Conservation (phyloP, 495 filamentous ascomycete genomes). For the Annulohypoxylon stygium region DNA sequence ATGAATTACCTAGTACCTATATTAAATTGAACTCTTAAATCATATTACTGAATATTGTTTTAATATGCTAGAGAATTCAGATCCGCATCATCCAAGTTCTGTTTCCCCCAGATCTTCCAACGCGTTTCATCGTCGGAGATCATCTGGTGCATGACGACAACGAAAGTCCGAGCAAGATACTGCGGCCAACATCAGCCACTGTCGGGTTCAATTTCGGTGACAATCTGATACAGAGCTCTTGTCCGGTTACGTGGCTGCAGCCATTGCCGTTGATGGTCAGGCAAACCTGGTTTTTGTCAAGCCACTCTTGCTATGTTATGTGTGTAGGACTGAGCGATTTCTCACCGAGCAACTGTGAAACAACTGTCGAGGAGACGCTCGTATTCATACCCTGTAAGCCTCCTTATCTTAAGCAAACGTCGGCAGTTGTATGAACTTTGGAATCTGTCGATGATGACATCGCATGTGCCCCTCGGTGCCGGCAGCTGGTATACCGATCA, state of each 20-base stretch:
- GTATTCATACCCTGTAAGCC: not conserved
- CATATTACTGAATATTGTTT: not conserved
- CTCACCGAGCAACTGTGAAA: not conserved
- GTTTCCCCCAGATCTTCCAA: conserved; percentile 31
- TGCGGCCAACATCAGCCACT: conserved; percentile 13
- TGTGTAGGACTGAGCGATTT: not conserved
- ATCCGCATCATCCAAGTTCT: not conserved
- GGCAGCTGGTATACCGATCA: not conserved
- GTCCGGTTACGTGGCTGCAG: conserved; percentile 1
- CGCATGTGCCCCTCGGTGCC: not conserved
- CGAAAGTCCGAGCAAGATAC: conserved; percentile 18
- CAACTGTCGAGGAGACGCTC: not conserved
- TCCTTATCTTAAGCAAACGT: not conserved
- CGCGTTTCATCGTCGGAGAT: conserved; percentile 33
- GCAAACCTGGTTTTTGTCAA: not conserved
- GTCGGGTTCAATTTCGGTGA: not conserved
- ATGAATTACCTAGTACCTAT: not conserved
- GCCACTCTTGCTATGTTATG: not conserved
- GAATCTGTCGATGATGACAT: not conserved
- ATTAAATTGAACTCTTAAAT: not conserved
- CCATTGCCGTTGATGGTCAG: not conserved
- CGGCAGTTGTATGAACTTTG: not conserved
- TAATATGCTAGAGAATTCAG: not conserved
- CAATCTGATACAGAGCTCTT: not conserved
- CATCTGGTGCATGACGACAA: conserved; percentile 24